phyloP scores from a whole-genome alignment of 768 basidiomycete species.

The Cyathus striatus region DNA sequence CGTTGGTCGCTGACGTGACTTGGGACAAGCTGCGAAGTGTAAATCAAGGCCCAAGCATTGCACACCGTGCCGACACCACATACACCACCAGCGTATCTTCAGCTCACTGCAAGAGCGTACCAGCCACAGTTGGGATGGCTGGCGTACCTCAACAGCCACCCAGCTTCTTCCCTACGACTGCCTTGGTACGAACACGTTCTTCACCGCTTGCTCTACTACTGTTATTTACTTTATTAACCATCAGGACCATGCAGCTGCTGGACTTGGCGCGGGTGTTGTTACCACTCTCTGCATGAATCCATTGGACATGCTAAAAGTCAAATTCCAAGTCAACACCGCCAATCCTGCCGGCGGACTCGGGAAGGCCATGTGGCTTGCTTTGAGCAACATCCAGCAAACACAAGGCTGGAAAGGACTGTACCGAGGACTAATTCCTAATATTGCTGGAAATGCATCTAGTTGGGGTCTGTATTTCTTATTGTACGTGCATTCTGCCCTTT shows the following conservation, averaged over 20 bases:
- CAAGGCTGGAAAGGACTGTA: slow-evolving; percentile 87
- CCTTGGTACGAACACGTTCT: slow-evolving; percentile 29
- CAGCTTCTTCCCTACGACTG: slow-evolving; percentile 48
- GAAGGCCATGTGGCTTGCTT: slow-evolving; percentile 68
- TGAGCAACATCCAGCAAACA: slow-evolving; percentile 65
- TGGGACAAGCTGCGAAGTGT: too few species aligned
- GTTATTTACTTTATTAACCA: slow-evolving; percentile 1
- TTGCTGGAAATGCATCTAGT: slow-evolving; percentile 91
- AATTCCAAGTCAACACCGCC: slow-evolving; percentile 82
- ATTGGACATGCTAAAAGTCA: slow-evolving; percentile 91
- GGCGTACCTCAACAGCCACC: slow-evolving; percentile 35
- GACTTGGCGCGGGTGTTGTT: slow-evolving; percentile 87
- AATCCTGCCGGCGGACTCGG: slow-evolving; percentile 57
- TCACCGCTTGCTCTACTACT: not conserved
- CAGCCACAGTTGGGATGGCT: slow-evolving; percentile 29
- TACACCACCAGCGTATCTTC: too few species aligned
- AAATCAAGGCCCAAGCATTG: too few species aligned
- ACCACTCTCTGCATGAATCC: slow-evolving; percentile 97
- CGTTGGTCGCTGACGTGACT: too few species aligned
- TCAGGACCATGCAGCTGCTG: slow-evolving; percentile 94
- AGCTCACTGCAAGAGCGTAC: slow-evolving; percentile 5
- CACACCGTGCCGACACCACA: too few species aligned
- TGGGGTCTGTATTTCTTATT: slow-evolving; percentile 99
- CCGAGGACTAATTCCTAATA: slow-evolving; percentile 83
- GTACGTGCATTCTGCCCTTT: slow-evolving; percentile 41